Evolutionary conservation across 805 yeast genomes (phyloP).

Genomic region (Alloascoidea africana): DNA sequence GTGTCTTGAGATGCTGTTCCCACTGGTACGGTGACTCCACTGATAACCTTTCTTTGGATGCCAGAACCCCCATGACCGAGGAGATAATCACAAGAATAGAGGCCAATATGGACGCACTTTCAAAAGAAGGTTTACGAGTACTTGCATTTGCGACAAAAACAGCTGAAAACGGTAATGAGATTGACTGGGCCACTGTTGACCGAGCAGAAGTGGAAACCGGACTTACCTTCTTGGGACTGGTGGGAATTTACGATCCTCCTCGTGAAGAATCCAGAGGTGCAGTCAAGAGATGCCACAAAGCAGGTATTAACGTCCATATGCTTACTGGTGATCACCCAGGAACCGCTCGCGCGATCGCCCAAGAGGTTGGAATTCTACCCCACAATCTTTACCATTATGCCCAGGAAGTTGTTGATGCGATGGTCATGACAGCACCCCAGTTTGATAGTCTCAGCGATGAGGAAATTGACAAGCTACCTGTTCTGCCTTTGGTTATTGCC

Average conservation of each 20-base stretch:
- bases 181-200: constrained; percentile 16
- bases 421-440: constrained; percentile 66
- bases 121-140: constrained; percentile 56
- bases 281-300: constrained; percentile 51
- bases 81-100: constrained; percentile 28
- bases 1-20: constrained; percentile 40
- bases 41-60: constrained; percentile 8
- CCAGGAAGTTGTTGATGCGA: constrained; percentile 36
- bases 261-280: constrained; percentile 51
- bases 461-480: constrained; percentile 47
- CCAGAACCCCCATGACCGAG: constrained; percentile 21
- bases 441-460: constrained; percentile 50
- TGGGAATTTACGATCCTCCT: constrained; percentile 76
- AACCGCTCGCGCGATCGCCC: constrained; percentile 68
- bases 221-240: constrained; percentile 46
- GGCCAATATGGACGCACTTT: constrained; percentile 39
- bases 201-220: constrained; percentile 34
- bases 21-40: constrained; percentile 29
- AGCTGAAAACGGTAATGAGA: constrained; percentile 11
- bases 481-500: constrained; percentile 64
- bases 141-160: constrained; percentile 47
- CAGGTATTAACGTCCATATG: constrained; percentile 73
- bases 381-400: constrained; percentile 38
- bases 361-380: constrained; percentile 67
- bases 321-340: constrained; percentile 72